Evolutionary conservation across 495 filamentous ascomycete genomes (phyloP), one percentile per base, ranked within the genome.

Genomic region (Cercophora scortea): DNA sequence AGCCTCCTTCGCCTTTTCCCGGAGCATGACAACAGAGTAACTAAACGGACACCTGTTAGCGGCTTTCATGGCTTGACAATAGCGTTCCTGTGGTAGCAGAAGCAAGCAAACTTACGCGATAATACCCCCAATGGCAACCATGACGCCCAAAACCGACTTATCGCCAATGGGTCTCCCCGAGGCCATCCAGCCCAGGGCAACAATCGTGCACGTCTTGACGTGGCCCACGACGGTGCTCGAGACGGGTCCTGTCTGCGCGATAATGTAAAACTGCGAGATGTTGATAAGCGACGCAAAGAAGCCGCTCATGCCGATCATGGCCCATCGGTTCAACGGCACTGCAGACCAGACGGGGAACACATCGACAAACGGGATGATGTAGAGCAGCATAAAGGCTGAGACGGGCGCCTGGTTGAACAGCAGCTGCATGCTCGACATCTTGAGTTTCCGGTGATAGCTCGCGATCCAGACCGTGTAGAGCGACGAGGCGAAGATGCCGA

Each of bases 171-270:
- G 72, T 38, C 76, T 64, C 1, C 79, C 78, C 41, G 71, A 76
- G 7, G 62, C 64, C 39, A 74, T 64, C 80, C 80, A 83, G 1
- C 80, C 80, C 16, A 83, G 56, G 42, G 74, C 70, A 13, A 83
- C 78, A 62, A 82, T 82, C 10, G 73, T 73, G 51, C 78, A 82
- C 0, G 79, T 83, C 60, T 82, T 82, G 12, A 80, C 67, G 60
- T 89, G 85, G 0, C 85, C 86, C 4, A 89, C 80, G 10, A 89
- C 84, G 0, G 85, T 87, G 50, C 82, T 85, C 18, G 80, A 83
- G 8, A 88, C 82, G 5, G 85, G 78, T 0, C 86, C 86, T 1
- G 84, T 81, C 41, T 79, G 79, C 19, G 80, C 83, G 38, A 89
- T 81, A 56, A 89, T 87, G 60, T 85, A 85, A 59, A 89, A 89